Base-by-base conservation (phyloP, 73 alveolate genomes). In the Paramecium sonneborni region DNA sequence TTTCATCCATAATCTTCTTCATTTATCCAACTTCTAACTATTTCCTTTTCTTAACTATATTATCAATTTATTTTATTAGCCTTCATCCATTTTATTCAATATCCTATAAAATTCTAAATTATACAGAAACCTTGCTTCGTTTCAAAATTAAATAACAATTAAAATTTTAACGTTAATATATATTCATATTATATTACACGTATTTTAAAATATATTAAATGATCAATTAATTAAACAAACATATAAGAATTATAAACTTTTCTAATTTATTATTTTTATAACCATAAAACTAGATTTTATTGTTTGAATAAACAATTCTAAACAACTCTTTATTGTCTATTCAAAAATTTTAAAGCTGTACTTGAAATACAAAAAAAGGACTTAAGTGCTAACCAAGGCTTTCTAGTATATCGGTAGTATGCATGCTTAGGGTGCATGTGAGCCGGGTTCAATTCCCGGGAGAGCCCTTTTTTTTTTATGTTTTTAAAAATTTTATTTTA, bases 401-500 rank as follows among this genome's bases (percentile, higher is more conserved):
- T 74, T 74, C 68, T 74, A 70, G 86, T 70, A 70, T 70, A 70
- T 30, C 37, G 86, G 86, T 70, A 70, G 86, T 70, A 70, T 70
- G 37, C 68, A 74, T 74, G 68, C 87, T 35, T 74, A 30, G 87
- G 68, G 87, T 74, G 67, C 87, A 74, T 74, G 87, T 35, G 87
- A 74, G 87, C 34, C 87, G 67, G 87, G 87, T 30, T 74, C 87
- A 43, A 74, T 74, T 30, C 87, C 68, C 43, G 68, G 56, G 68
- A 74, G 87, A 74, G 68, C 68, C 87, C 57, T 30, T 35, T 11
- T 69, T 72, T 70, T 72, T 72, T 52, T n/a, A 52, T 52, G 11
- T 52, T 18, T 35, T n/a, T n/a, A n/a, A n/a, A 35, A 35, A 35
- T 4, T 35, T 35, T 35, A 35, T 35, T 35, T 35, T 35, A 35